Evolutionary conservation across 768 basidiomycete genomes (phyloP), one percentile per base, ranked within the genome.

Genomic region (Auriculariales sp.): DNA sequence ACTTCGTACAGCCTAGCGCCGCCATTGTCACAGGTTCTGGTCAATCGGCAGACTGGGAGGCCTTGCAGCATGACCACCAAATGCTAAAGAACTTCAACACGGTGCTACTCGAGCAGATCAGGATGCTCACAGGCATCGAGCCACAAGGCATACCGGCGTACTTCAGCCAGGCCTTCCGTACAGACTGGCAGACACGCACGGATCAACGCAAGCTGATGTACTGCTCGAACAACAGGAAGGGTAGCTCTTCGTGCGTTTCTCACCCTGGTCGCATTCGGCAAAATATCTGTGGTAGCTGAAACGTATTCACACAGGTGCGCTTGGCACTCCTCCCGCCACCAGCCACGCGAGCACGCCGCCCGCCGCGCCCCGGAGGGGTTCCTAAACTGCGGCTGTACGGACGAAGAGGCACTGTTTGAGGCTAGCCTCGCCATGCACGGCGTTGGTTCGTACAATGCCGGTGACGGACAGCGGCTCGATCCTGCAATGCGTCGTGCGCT

Each of bases 261-360:
- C n/a, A n/a, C n/a, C n/a, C n/a, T n/a, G n/a, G n/a, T n/a, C n/a
- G n/a, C n/a, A n/a, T n/a, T n/a, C n/a, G n/a, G n/a, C n/a, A n/a
- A n/a, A n/a, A n/a, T n/a, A n/a, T n/a, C n/a, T n/a, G n/a, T n/a
- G n/a, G n/a, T n/a, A n/a, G n/a, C n/a, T n/a, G n/a, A n/a, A n/a
- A n/a, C n/a, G n/a, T n/a, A n/a, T n/a, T n/a, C n/a, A n/a, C n/a
- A n/a, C n/a, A n/a, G n/a, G n/a, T n/a, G n/a, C n/a, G 81, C 88
- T 3, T 91, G 87, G 87, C 87, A 91, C 58, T 88, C 90, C 62
- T 87, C 87, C 2, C 73, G 87, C 42, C 78, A 87, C 27, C 87
- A 91, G 64, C 79, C 88, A 27, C 76, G 87, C 9, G 71, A 71
- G 0, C 77, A 74, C 57, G 83, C 88, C 3, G 85, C 88, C 9